Evolutionary conservation across 768 basidiomycete genomes (phyloP).

Genomic region (Mycena haematopus): DNA sequence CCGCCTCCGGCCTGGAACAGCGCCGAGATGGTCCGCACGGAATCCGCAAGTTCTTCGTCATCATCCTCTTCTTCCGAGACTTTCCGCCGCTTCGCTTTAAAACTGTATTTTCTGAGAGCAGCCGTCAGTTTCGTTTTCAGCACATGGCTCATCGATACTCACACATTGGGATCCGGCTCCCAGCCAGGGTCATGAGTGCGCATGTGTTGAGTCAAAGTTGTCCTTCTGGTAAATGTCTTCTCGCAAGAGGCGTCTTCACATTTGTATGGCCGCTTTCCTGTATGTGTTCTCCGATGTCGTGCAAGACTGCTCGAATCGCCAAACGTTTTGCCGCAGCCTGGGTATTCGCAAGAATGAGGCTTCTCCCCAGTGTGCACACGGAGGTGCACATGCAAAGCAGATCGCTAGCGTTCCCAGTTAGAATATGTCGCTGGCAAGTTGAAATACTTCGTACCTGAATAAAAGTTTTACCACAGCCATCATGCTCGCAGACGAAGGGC

Average conservation of each 20-base stretch:
- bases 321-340: conserved; percentile 86
- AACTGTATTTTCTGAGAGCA: conserved; percentile 69
- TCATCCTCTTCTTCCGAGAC: conserved; percentile 56
- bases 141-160: conserved; percentile 37
- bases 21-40: conserved; percentile 77
- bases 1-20: conserved; percentile 60
- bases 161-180: conserved; percentile 87
- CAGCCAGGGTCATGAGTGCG: conserved; percentile 84
- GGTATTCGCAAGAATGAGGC: conserved; percentile 90
- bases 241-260: conserved; percentile 84
- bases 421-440: conserved; percentile 8
- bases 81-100: conserved; percentile 75
- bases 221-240: conserved; percentile 87
- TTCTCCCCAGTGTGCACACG: conserved; percentile 94
- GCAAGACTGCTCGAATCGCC: conserved; percentile 92
- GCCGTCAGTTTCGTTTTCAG: conserved; percentile 30
- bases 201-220: conserved; percentile 88
- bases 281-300: conserved; percentile 88
- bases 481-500: conserved; percentile 76
- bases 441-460: conserved; percentile 69
- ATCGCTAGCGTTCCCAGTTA: conserved; percentile 58
- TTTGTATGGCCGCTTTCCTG: conserved; percentile 85
- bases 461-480: conserved; percentile 87
- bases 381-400: conserved; percentile 86
- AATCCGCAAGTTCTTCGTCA: conserved; percentile 73